Percentiles rank a stretch among this genome's conserved stretches.
phyloP scores from a whole-genome alignment of 805 yeast species.

The Hanseniaspora lindneri region DNA sequence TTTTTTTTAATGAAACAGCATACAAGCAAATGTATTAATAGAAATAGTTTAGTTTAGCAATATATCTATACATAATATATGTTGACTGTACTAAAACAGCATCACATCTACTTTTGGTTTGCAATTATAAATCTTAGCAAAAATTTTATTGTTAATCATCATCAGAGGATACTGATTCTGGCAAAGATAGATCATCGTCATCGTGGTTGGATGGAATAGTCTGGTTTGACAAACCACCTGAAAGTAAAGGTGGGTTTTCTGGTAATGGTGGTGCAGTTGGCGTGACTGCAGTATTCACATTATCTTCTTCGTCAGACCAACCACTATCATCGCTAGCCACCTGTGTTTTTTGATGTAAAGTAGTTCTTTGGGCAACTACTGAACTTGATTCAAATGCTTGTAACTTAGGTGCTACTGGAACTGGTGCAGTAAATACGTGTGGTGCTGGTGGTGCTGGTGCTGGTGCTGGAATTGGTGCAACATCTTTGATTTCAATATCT shows the following conservation, averaged over 20 bases:
- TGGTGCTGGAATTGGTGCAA: slow-evolving; percentile 12
- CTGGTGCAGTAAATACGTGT: slow-evolving; percentile 7
- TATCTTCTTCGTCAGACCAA: slow-evolving; percentile 5
- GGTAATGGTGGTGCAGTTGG: slow-evolving; percentile 10
- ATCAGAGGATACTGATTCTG: slow-evolving; percentile 29
- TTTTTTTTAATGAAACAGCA: no score
- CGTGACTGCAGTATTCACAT: slow-evolving; percentile 16
- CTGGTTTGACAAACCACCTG: slow-evolving; percentile 1
- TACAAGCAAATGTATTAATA: no score
- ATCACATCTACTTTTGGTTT: background rate
- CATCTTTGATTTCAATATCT: background rate
- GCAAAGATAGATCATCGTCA: slow-evolving; percentile 28
- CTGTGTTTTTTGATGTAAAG: background rate
- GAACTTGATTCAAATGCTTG: background rate
- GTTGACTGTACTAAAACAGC: no score
- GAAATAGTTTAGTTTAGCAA: no score
- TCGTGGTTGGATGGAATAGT: slow-evolving; percentile 11
- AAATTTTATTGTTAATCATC: slow-evolving; percentile 14
- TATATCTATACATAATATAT: no score
- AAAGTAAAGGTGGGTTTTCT: background rate
- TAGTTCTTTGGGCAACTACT: background rate
- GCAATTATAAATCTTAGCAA: background rate
- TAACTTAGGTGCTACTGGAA: slow-evolving; percentile 11
- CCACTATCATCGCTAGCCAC: slow-evolving; percentile 6
- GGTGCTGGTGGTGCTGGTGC: background rate